phyloP scores from a whole-genome alignment of 352 stramenopile genomes.

The Phytophthora pisi region DNA sequence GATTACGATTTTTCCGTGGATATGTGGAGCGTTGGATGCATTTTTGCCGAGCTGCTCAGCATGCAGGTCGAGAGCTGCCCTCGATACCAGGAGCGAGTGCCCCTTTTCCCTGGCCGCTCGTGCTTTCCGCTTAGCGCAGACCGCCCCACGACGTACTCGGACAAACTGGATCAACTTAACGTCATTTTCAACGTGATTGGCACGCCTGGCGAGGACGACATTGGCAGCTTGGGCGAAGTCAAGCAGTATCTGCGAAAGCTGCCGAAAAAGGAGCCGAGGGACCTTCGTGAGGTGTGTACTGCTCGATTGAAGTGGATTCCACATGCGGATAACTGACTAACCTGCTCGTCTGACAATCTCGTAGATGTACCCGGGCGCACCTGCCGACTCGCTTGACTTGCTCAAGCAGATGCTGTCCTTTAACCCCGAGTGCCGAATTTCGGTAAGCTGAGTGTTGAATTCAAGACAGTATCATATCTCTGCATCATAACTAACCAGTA shows the following conservation, averaged over 20 bases:
- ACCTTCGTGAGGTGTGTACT: conserved; percentile 66
- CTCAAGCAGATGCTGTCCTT: conserved; percentile 88
- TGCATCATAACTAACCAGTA: conserved; percentile 1
- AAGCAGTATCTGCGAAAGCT: conserved; percentile 89
- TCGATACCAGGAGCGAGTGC: conserved; percentile 85
- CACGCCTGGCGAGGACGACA: conserved; percentile 91
- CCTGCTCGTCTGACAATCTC: conserved; percentile 2
- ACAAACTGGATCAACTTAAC: conserved; percentile 93
- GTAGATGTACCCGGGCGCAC: conserved; percentile 83
- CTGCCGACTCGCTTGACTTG: conserved; percentile 81
- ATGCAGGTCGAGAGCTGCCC: conserved; percentile 90
- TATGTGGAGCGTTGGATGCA: conserved; percentile 99
- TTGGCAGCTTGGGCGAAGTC: conserved; percentile 78
- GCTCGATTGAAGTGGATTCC: background rate
- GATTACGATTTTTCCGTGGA: conserved; percentile 98
- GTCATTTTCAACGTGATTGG: conserved; percentile 97
- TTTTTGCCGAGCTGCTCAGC: conserved; percentile 87
- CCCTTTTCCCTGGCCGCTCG: conserved; percentile 84
- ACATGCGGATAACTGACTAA: conserved; percentile 1
- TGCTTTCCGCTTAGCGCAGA: conserved; percentile 88
- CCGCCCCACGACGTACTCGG: conserved; percentile 82
- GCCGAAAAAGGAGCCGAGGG: conserved; percentile 78
- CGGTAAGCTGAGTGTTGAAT: conserved; percentile 42
- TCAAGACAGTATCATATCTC: background rate
- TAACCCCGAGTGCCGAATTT: conserved; percentile 84